A percentile compares a stretch with the other conserved stretches of the same genome.
These are phyloP conservation scores for Candida saitoana DNA, from an alignment of 805 yeast species.

Conservation along the genomic window DNA sequence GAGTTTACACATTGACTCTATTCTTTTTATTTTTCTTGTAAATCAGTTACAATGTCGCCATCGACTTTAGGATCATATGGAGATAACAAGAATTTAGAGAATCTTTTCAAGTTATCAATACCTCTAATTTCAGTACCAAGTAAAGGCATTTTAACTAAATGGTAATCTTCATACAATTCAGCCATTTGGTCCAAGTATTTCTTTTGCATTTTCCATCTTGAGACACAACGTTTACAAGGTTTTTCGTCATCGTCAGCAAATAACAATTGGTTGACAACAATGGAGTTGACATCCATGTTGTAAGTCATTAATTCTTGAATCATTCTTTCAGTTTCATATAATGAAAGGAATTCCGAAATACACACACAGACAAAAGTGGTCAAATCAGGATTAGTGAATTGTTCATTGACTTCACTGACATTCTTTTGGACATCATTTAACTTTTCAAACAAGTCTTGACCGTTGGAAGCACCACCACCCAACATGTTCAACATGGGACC, in stretches of 20 bases:
- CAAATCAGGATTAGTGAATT: constrained; percentile 91
- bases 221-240: constrained; percentile 81
- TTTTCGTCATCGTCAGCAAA: constrained; percentile 77
- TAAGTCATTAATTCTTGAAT: constrained; percentile 93
- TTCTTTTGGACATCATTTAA: constrained; percentile 74
- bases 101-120: constrained; percentile 73
- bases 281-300: constrained; percentile 94
- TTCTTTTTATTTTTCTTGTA: constrained; percentile 46
- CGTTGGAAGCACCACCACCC: constrained; percentile 66
- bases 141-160: constrained; percentile 91
- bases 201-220: constrained; percentile 94
- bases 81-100: constrained; percentile 73
- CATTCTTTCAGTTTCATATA: constrained; percentile 96
- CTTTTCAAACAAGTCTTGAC: constrained; percentile 71
- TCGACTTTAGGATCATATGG: constrained; percentile 73
- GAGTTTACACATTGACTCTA: no score
- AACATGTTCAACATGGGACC: constrained; percentile 86
- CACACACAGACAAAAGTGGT: constrained; percentile 97
- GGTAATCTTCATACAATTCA: constrained; percentile 96
- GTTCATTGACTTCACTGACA: constrained; percentile 86
- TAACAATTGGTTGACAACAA: constrained; percentile 89
- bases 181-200: constrained; percentile 93
- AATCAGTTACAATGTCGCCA: constrained; percentile 47
- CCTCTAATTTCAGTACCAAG: constrained; percentile 96
- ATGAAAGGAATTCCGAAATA: constrained; percentile 91